phyloP scores from a whole-genome alignment of 148 eudicot species.

The Cornus kousa region DNA sequence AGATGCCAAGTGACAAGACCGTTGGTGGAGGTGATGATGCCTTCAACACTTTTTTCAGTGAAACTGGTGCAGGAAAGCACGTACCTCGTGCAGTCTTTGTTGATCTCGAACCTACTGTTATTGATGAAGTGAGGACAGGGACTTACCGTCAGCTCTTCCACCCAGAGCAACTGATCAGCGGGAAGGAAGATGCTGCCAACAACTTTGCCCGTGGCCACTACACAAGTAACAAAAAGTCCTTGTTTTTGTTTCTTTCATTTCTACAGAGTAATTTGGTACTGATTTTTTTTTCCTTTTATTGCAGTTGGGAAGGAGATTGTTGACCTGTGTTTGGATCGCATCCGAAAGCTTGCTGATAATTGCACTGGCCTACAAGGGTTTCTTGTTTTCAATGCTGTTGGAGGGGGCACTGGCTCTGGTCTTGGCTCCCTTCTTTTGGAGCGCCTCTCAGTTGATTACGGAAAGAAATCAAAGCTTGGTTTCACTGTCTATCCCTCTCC shows the following conservation, averaged over 20 bases:
- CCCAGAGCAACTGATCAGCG: constrained; percentile 33
- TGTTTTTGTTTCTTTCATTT: background rate
- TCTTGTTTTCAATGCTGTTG: constrained; percentile 22
- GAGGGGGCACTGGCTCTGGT: constrained; percentile 24
- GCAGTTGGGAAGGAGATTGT: constrained; percentile 23
- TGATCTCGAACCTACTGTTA: constrained; percentile 35
- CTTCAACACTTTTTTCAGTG: constrained; percentile 37
- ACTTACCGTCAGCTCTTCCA: constrained; percentile 34
- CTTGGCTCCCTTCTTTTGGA: constrained; percentile 21
- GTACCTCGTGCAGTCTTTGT: constrained; percentile 33
- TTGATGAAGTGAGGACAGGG: constrained; percentile 34
- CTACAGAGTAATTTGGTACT: background rate
- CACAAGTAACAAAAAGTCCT: constrained; percentile 14
- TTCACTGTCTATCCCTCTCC: constrained; percentile 23
- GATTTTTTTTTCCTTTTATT: background rate
- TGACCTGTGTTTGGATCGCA: constrained; percentile 21
- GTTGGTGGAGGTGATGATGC: constrained; percentile 37
- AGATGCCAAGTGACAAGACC: constrained; percentile 35
- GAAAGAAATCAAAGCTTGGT: constrained; percentile 23
- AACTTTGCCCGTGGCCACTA: constrained; percentile 38
- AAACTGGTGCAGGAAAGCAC: constrained; percentile 35
- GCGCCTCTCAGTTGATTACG: constrained; percentile 21
- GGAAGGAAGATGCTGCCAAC: constrained; percentile 37
- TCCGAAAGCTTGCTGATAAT: constrained; percentile 22
- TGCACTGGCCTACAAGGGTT: constrained; percentile 24